phyloP scores from a whole-genome alignment of 495 filamentous ascomycete genomes.

The Penicillium canariense region DNA sequence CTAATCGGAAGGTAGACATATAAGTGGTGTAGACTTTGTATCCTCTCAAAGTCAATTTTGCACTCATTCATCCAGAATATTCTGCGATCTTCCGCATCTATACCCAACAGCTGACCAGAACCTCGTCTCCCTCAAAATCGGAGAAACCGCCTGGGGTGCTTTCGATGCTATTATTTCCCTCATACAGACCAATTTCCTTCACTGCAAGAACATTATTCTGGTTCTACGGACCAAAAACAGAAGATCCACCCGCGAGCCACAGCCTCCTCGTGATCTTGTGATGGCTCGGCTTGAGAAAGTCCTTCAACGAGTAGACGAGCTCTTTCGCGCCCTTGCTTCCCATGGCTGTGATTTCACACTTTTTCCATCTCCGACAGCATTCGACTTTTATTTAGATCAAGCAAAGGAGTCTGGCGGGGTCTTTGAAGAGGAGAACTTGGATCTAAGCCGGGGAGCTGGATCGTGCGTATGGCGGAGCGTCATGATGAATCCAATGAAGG shows the following conservation, averaged over 20 bases:
- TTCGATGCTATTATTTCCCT: neutral
- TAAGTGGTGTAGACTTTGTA: neutral
- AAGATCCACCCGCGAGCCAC: neutral
- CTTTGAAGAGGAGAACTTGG: neutral
- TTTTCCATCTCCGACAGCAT: neutral
- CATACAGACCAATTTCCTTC: neutral
- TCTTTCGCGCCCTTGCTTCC: neutral
- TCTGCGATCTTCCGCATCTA: slow-evolving; percentile 1
- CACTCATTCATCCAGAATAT: neutral
- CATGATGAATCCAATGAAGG: neutral
- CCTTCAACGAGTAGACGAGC: neutral
- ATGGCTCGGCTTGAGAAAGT: neutral
- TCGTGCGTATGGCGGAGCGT: neutral
- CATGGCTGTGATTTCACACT: neutral
- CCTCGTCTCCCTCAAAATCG: neutral
- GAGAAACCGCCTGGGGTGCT: neutral
- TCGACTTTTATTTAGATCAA: neutral
- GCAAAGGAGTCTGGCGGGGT: neutral
- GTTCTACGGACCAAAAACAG: neutral
- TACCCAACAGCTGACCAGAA: neutral
- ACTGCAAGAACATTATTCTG: neutral
- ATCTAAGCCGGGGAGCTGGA: neutral
- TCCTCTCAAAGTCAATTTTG: neutral
- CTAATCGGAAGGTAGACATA: neutral
- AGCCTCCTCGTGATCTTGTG: neutral